Conservation (phyloP, 306 rosid genomes). For the Quercus alba region DNA sequence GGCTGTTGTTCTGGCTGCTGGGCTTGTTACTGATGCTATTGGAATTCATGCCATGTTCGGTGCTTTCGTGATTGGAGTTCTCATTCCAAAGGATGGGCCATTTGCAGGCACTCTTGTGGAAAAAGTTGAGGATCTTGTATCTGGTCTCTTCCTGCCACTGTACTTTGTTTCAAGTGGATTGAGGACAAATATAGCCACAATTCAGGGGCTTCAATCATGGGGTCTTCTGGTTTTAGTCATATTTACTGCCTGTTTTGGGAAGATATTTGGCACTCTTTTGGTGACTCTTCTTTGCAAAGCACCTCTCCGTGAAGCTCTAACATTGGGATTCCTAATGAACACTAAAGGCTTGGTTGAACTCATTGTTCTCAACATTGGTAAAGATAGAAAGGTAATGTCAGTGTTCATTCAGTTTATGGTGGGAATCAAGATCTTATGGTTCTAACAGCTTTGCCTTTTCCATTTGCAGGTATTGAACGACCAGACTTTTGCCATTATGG, state of each 20-base stretch:
- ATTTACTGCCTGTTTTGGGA: slow-evolving; percentile 77
- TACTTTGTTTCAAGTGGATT: slow-evolving; percentile 88
- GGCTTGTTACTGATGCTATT: slow-evolving; percentile 68
- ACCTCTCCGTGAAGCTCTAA: slow-evolving; percentile 65
- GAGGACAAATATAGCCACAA: slow-evolving; percentile 77
- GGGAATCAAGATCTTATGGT: slow-evolving; percentile 6
- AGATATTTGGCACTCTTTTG: slow-evolving; percentile 61
- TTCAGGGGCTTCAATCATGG: slow-evolving; percentile 80
- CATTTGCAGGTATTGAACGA: slow-evolving; percentile 82
- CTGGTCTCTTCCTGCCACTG: slow-evolving; percentile 75
- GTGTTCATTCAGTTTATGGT: slow-evolving; percentile 7
- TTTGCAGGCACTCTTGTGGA: slow-evolving; percentile 72
- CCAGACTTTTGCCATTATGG: slow-evolving; percentile 87
- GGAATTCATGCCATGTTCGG: slow-evolving; percentile 98
- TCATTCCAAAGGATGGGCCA: slow-evolving; percentile 74
- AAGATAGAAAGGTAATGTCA: slow-evolving; percentile 70
- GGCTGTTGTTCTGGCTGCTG: slow-evolving; percentile 71
- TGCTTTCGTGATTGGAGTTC: slow-evolving; percentile 73
- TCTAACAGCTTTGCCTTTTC: neutral
- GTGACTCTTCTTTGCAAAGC: slow-evolving; percentile 57
- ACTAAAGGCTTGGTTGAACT: slow-evolving; percentile 88
- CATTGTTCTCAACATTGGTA: slow-evolving; percentile 88
- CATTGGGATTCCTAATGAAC: slow-evolving; percentile 81
- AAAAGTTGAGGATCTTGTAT: slow-evolving; percentile 88
- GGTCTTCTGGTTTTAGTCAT: slow-evolving; percentile 68